Evolutionary conservation across 2,329 filamentous ascomycete genomes (phyloP), one percentile per base, ranked within the genome.

Genomic region (Fusarium luffae): DNA sequence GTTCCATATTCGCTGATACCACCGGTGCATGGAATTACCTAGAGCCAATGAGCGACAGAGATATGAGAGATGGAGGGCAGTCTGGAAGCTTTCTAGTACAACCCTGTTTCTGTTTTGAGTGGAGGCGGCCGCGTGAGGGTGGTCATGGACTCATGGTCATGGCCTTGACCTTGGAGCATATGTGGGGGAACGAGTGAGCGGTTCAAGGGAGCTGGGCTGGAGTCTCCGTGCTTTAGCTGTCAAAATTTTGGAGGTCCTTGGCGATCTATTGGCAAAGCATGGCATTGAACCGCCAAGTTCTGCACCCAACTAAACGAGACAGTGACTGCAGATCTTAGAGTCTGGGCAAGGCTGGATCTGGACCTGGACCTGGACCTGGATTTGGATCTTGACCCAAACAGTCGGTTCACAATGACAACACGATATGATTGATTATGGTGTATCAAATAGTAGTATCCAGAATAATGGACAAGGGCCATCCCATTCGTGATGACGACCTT

Each of bases 11-110:
- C 54, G 48, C 47, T 46, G 27, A 46, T 66, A 54, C 46, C 54
- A 57, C 54, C 54, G 52, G 55, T 47, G 59, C 27, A 59, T 48
- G 56, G 49, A 58, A 51, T 28, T 48, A 30, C 49, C 49, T 42
- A 46, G 8, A 57, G 25, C 63, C 64, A 75, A 75, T 71, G 50
- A 69, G 23, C 13, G 25, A 28, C 46, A 47, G 19, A 21, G 19
- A 16, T 9, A 18, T 28, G 18, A 41, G 44, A 44, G 27, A 55
- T 56, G 43, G 47, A 48, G 57, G 63, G 54, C 49, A 70, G 59
- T 71, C 73, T 75, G 70, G 73, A 75, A 75, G 63, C 50, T 62
- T 75, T 75, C 73, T 75, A 75, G 73, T 61, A 37, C 56, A 54
- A 66, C 65, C 64, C 60, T 43, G 34, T 37, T 37, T n/a, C 34